Percentiles rank a stretch among this genome's conserved stretches.
These are phyloP conservation scores for Cupressus sempervirens DNA, from an alignment of 75 land plant genomes.

Conservation along the genomic window DNA sequence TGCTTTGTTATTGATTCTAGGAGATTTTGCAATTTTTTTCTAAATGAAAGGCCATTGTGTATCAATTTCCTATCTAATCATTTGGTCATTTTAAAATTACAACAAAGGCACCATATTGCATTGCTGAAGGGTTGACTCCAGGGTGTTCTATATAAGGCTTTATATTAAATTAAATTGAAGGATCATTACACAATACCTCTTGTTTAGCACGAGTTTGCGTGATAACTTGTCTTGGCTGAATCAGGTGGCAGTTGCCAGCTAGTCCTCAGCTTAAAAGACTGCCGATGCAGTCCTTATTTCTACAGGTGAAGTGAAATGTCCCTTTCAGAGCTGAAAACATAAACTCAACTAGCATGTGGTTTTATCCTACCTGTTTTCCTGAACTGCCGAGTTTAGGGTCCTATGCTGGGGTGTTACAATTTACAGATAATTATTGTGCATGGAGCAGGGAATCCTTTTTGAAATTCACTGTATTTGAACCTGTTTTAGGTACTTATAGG, in stretches of 20 bases:
- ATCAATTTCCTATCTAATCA: background rate
- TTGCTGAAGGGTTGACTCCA: background rate
- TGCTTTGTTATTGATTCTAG: background rate
- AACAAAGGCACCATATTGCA: background rate
- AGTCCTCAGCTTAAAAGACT: conserved; percentile 5
- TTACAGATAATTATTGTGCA: background rate
- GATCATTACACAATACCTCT: background rate
- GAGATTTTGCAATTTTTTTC: background rate
- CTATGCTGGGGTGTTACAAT: background rate
- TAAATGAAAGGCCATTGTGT: background rate
- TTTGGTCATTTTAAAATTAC: conserved; percentile 5
- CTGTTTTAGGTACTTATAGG: background rate
- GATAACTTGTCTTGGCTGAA: conserved; percentile 10
- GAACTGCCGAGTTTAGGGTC: background rate
- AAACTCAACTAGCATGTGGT: background rate
- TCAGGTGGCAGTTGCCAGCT: conserved; percentile 13
- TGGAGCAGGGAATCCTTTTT: background rate
- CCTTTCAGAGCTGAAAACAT: conserved; percentile 6
- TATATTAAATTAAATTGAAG: background rate
- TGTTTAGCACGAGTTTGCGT: conserved; percentile 4
- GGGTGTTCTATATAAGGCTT: background rate
- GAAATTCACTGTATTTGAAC: background rate
- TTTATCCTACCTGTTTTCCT: conserved; percentile 5
- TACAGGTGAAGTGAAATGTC: conserved; percentile 13
- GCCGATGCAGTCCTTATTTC: conserved; percentile 8